Evolutionary conservation across 768 basidiomycete species (phyloP).

Genomic region (Mycena chlorophos): DNA sequence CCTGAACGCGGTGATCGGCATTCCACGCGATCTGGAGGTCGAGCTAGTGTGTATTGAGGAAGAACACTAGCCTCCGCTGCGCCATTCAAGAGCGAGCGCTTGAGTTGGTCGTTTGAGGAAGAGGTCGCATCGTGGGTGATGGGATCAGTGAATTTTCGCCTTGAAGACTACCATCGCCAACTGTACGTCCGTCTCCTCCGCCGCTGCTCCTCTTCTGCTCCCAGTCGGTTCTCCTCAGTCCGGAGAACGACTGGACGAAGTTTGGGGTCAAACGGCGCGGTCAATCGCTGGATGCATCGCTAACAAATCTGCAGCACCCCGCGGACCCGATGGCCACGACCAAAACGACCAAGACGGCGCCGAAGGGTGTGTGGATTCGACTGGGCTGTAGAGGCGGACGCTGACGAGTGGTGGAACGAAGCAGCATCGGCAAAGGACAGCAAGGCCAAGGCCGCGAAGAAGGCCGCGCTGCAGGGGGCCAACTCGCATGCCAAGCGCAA

Average conservation of each 20-base stretch:
- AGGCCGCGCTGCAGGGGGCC: conserved; percentile 92
- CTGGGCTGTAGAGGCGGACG: neutral
- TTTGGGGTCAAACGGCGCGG: neutral
- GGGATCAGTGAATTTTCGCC: too few relatives aligned
- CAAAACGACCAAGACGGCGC: conserved; percentile 63
- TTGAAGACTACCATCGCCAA: too few relatives aligned
- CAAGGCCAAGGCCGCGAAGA: conserved; percentile 95
- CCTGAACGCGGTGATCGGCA: too few relatives aligned
- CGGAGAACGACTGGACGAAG: conserved; percentile 3
- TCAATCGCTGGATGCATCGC: neutral
- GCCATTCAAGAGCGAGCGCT: too few relatives aligned
- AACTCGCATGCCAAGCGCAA: conserved; percentile 78
- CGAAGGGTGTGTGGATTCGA: conserved; percentile 42
- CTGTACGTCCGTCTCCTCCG: too few relatives aligned
- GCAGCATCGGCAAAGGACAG: conserved; percentile 43
- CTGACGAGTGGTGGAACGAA: conserved; percentile 13
- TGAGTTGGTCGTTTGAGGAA: too few relatives aligned
- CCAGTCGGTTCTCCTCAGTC: neutral
- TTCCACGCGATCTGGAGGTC: too few relatives aligned
- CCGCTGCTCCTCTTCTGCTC: neutral
- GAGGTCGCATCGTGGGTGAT: too few relatives aligned
- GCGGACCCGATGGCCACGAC: conserved; percentile 66
- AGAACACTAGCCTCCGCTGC: too few relatives aligned
- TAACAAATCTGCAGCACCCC: neutral
- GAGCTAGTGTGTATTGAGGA: too few relatives aligned